phyloP scores from a whole-genome alignment of 2,329 filamentous ascomycete genomes.

The Fusarium sp. region DNA sequence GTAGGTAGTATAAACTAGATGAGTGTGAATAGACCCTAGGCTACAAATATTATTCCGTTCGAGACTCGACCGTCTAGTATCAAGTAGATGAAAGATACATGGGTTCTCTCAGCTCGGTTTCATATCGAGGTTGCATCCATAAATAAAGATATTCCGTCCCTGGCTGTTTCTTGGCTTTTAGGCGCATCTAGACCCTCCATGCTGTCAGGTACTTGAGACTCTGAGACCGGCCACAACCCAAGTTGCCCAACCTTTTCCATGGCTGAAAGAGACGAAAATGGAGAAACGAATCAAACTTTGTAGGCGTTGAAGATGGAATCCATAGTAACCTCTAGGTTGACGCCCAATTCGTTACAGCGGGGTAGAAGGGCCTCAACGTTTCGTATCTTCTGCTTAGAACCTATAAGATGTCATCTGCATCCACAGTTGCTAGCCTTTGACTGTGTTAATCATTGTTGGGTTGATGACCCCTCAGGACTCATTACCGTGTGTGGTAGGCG shows the following conservation, averaged over 20 bases:
- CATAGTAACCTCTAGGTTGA: constrained; percentile 9
- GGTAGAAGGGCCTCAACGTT: constrained; percentile 26
- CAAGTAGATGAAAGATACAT: constrained; percentile 7
- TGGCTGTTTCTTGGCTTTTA: constrained; percentile 17
- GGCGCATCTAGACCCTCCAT: constrained; percentile 25
- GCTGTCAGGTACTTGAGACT: constrained; percentile 11
- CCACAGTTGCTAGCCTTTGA: neutral
- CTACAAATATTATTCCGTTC: neutral
- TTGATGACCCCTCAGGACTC: neutral
- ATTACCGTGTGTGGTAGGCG: neutral
- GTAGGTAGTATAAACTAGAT: neutral
- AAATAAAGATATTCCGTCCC: neutral
- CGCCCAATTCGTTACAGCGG: constrained; percentile 24
- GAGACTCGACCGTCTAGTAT: constrained; percentile 1
- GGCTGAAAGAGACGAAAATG: constrained; percentile 5
- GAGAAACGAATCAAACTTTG: constrained; percentile 1
- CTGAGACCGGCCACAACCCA: constrained; percentile 7
- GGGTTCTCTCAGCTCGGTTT: constrained; percentile 4
- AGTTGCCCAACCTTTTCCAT: constrained; percentile 5
- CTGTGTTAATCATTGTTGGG: constrained; percentile 1
- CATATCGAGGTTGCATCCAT: constrained; percentile 12
- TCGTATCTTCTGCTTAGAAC: neutral
- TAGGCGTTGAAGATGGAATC: neutral
- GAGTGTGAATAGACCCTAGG: neutral
- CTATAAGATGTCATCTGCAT: neutral